Percentiles rank a stretch among this genome's conserved stretches.
These are phyloP conservation scores for Cytospora piceicola DNA, from an alignment of 2,329 filamentous ascomycete genomes.

Conservation along the genomic window DNA sequence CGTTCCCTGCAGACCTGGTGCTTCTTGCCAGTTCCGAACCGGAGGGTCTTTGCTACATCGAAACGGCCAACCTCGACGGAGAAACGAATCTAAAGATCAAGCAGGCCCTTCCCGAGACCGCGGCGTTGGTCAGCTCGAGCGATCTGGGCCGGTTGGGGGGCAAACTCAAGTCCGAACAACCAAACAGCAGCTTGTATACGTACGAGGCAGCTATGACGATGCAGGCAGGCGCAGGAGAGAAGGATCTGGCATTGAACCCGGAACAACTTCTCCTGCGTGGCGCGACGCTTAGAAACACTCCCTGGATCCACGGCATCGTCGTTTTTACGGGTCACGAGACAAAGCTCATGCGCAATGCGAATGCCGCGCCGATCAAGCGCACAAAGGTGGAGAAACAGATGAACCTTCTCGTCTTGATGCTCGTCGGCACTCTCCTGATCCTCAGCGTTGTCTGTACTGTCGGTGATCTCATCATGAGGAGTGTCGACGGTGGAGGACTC, in stretches of 20 bases:
- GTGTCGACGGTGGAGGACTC: constrained; percentile 64
- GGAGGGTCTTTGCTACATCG: constrained; percentile 97
- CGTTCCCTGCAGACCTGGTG: constrained; percentile 92
- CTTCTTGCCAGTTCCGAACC: constrained; percentile 94
- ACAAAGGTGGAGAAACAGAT: constrained; percentile 94
- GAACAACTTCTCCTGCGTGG: constrained; percentile 93
- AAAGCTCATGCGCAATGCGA: constrained; percentile 98
- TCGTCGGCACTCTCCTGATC: constrained; percentile 80
- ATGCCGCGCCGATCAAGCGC: constrained; percentile 94
- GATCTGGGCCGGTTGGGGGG: constrained; percentile 87
- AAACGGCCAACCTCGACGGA: constrained; percentile 95
- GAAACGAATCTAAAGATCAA: constrained; percentile 99
- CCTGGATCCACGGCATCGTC: constrained; percentile 94
- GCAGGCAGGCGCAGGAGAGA: constrained; percentile 87
- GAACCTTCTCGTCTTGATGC: constrained; percentile 88
- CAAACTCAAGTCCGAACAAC: constrained; percentile 89
- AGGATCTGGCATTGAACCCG: constrained; percentile 84
- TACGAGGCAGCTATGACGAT: constrained; percentile 96
- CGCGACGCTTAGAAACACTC: constrained; percentile 92
- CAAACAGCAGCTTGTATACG: constrained; percentile 97
- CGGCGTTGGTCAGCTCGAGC: constrained; percentile 79
- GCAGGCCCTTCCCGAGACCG: constrained; percentile 92
- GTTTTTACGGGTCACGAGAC: constrained; percentile 98
- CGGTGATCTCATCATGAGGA: constrained; percentile 82
- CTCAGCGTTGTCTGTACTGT: constrained; percentile 90